These are phyloP conservation scores for Aspergillus steynii DNA, from an alignment of 495 filamentous ascomycete species.

Conservation along the genomic window DNA sequence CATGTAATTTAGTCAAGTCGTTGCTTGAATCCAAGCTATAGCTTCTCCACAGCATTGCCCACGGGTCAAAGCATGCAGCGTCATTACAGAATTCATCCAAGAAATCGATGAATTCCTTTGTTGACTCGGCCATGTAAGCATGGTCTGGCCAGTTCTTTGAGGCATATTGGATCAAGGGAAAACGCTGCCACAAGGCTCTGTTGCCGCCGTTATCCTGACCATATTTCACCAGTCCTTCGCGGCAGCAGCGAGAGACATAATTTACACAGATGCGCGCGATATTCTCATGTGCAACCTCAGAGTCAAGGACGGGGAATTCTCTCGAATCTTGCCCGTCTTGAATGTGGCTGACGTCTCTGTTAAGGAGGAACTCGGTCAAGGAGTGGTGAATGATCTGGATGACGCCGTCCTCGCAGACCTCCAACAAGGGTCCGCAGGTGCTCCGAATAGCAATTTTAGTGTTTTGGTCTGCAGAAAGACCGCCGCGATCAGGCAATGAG, in stretches of 20 bases:
- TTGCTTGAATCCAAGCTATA: too few species aligned
- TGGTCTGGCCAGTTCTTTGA: slow-evolving; percentile 27
- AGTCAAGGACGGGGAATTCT: not conserved
- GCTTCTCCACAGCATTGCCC: not conserved
- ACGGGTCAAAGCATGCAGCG: not conserved
- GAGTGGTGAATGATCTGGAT: slow-evolving; percentile 55
- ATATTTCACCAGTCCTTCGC: not conserved
- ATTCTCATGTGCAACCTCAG: not conserved
- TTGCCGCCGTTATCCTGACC: not conserved
- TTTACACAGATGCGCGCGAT: slow-evolving; percentile 2
- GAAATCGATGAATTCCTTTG: slow-evolving; percentile 2
- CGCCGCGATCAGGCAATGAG: slow-evolving; percentile 10
- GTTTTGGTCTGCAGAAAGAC: slow-evolving; percentile 11
- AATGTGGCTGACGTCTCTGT: not conserved
- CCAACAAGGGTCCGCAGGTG: slow-evolving; percentile 51
- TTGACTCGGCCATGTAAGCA: slow-evolving; percentile 6
- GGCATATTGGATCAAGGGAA: slow-evolving; percentile 34
- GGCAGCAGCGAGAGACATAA: not conserved
- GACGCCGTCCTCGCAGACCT: slow-evolving; percentile 49
- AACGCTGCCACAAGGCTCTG: not conserved
- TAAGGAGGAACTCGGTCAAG: slow-evolving; percentile 50
- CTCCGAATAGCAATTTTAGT: slow-evolving; percentile 28
- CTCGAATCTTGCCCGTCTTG: not conserved
- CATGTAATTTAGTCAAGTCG: slow-evolving; percentile 13
- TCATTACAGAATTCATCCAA: slow-evolving; percentile 15